Evolutionary conservation across 345 rosid species (phyloP), one percentile per base, ranked within the genome.

Genomic region (Aquilaria malaccensis): DNA sequence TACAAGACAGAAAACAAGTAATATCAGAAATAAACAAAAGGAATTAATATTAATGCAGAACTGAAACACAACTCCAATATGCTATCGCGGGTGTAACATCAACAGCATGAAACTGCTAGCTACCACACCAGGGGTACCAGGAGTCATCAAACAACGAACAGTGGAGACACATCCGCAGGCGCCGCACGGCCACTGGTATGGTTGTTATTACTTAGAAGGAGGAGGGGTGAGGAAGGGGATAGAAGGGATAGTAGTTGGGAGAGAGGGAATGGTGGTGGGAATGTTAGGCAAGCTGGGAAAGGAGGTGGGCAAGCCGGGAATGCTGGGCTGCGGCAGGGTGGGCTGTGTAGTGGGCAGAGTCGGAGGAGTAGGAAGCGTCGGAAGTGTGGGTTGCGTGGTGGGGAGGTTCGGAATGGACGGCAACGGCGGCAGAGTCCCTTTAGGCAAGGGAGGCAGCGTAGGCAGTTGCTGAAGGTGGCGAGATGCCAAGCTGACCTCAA

Each of bases 211-310:
- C 22, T 57, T 57, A 31, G 72, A 37, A 31, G 74, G 76, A 33
- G 76, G 72, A 37, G 75, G 76, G 12, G 74, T 47, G 52, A 76
- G 33, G 54, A 79, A 65, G 1, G 70, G 79, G 56, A 76, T 50
- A 50, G 79, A 45, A 11, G 79, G 80, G 33, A 76, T 56, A 9
- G 61, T 53, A 10, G 68, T 66, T 9, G 74, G 68, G 48, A 73
- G 50, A n/a, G 67, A 63, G n/a, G 76, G 73, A 43, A 70, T 30
- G 30, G 22, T 22, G 22, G 64, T 50, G 4, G 77, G 75, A 9
- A 71, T 47, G 71, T 65, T 66, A 13, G 73, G 75, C 45, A 63
- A 9, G 33, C 68, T 74, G 13, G 72, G 76, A 56, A 62, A 29
- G 4, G 68, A 15, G 64, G 48, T 63, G 55, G 71, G 70, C 47